phyloP scores from a whole-genome alignment of 2,329 filamentous ascomycete genomes.

The Cladosporium cucumerinum region DNA sequence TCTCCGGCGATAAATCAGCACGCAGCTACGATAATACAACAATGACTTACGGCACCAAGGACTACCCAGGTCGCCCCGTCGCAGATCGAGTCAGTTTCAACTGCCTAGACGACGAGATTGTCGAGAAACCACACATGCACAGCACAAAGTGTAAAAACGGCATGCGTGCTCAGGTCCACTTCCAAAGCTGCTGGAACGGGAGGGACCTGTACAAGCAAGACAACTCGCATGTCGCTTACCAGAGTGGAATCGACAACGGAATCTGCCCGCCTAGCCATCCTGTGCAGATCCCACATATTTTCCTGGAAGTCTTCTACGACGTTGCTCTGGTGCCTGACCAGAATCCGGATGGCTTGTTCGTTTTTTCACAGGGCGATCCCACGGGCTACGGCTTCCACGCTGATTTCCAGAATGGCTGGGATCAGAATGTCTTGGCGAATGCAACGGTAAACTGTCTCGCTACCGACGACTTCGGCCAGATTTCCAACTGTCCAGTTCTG shows the following conservation, averaged over 20 bases:
- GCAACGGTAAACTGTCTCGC: slow-evolving; percentile 40
- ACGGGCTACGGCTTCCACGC: slow-evolving; percentile 55
- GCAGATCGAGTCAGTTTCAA: slow-evolving; percentile 51
- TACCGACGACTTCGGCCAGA: slow-evolving; percentile 33
- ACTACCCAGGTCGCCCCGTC: slow-evolving; percentile 40
- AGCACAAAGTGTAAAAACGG: slow-evolving; percentile 35
- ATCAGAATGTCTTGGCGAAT: slow-evolving; percentile 38
- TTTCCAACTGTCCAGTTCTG: slow-evolving; percentile 36
- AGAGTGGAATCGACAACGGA: slow-evolving; percentile 40
- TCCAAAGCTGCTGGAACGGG: slow-evolving; percentile 39
- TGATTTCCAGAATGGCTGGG: slow-evolving; percentile 53
- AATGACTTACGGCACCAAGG: slow-evolving; percentile 37
- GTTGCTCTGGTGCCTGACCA: slow-evolving; percentile 37
- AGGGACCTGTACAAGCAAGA: slow-evolving; percentile 37
- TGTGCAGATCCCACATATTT: slow-evolving; percentile 39
- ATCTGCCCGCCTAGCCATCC: slow-evolving; percentile 41
- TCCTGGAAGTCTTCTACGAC: slow-evolving; percentile 41
- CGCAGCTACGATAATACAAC: slow-evolving; percentile 46
- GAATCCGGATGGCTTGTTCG: slow-evolving; percentile 39
- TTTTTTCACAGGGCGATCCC: slow-evolving; percentile 48
- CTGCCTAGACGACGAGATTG: slow-evolving; percentile 28
- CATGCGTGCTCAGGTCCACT: slow-evolving; percentile 38
- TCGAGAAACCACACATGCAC: slow-evolving; percentile 33
- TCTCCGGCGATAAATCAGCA: slow-evolving; percentile 61
- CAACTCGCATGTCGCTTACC: slow-evolving; percentile 42